Evolutionary conservation across 108 stramenopile genomes (phyloP), one percentile per base, ranked within the genome.

Genomic region (Fistulifera pelliculosa): DNA sequence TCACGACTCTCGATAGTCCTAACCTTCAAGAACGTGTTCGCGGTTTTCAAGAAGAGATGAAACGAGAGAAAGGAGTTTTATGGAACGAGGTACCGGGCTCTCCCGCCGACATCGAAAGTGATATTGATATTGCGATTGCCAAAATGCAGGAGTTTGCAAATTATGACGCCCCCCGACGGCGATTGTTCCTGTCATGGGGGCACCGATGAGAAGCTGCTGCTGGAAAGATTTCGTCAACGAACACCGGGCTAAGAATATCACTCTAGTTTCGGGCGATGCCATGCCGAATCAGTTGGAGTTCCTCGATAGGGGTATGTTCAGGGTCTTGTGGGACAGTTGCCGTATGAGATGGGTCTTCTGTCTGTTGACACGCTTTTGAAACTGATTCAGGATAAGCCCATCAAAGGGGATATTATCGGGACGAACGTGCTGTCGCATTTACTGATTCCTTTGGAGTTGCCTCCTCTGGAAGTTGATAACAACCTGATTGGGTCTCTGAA

Each of bases 261-360:
- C 47, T 2, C 17, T 38, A 13, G 31, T 61, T 28, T 13, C 7
- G 15, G 64, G 38, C 3, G 69, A 70, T 49, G 50, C 49, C 1
- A 14, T 31, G 8, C 15, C 41, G 24, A 12, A 19, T n/a, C 69
- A 70, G 53, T n/a, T 70, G n/a, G 58, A 24, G 13, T 41, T 60
- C 11, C 26, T 70, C 41, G 18, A 58, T n/a, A 24, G 49, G 58
- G 59, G n/a, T 70, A 65, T 31, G 69, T 27, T 25, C 43, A 66
- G 22, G 70, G 61, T 24, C 47, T 71, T 14, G 70, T 71, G 14
- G 70, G 70, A 16, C 70, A 71, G 39, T 23, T 66, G 39, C 70
- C 70, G 6, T 71, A 51, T 44, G 41, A 66, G 21, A 62, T 66
- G 65, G 65, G 70, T 0, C 16, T 23, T 2, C 11, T 15, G 25